Evolutionary conservation across 129 eudicot species (phyloP), one percentile per base, ranked within the genome.

Genomic region (Helichrysum umbraculigerum): DNA sequence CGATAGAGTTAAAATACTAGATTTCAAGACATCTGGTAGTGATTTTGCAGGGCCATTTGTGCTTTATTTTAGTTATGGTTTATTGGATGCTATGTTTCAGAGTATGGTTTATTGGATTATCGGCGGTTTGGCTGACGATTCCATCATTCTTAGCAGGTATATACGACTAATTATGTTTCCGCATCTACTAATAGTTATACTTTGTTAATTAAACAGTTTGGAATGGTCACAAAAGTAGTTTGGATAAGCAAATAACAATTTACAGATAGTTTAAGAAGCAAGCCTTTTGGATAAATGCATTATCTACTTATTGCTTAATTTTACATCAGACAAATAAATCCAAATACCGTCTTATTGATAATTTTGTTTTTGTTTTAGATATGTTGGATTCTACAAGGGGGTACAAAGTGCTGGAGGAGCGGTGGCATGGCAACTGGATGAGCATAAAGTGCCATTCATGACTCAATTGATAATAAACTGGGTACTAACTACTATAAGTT

Each of bases 391-490:
- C 76, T 93, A 90, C 83, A 93, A 93, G 85, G 98, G 98, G 64
- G 85, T 93, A 54, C 98, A 93, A 74, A 93, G 98, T 82, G 98
- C 98, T 2, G 98, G 98, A 52, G 98, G 83, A n/a, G 98, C 96
- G 59, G 91, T 90, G 50, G 95, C 98, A n/a, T 92, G 96, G 98
- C 98, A 92, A 79, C 76, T 89, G 11, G 98, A 92, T 77, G 44
- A 85, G 3, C 91, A 85, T 68, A 85, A 85, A 0, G 94, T 84
- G 21, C 83, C 98, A 17, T 89, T 72, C 52, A 41, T 89, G 80
- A 80, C 69, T 72, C 88, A 92, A 58, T 75, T 92, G 66, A 81
- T 86, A n/a, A 79, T 80, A 10, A 92, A 92, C 60, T 92, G 98
- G 98, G 82, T 66, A 16, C 75, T 92, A 6, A 87, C 90, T 39